phyloP scores from a whole-genome alignment of 768 basidiomycete species.

The Mycena kentingensis region DNA sequence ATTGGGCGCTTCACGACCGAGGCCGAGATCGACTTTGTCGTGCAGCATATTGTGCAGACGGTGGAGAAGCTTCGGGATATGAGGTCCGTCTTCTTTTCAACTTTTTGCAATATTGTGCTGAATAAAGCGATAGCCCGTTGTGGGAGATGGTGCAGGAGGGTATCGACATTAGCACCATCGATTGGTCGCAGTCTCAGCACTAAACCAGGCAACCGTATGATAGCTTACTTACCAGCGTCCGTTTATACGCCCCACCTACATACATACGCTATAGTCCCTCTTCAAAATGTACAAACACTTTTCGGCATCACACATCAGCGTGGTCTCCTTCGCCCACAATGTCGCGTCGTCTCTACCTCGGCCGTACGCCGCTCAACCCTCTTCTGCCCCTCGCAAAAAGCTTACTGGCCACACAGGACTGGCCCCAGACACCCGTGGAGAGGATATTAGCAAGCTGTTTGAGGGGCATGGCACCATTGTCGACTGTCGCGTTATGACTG shows the following conservation, averaged over 20 bases:
- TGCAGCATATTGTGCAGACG: slow-evolving; percentile 82
- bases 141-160: slow-evolving; percentile 99
- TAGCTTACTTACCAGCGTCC: too few species aligned
- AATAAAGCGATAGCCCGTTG: slow-evolving; percentile 60
- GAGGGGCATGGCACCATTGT: slow-evolving; percentile 86
- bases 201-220: too few species aligned
- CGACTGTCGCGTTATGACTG: slow-evolving; percentile 94
- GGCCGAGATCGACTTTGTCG: slow-evolving; percentile 93
- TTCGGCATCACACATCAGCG: slow-evolving; percentile 21
- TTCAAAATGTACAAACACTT: slow-evolving; percentile 19
- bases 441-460: slow-evolving; percentile 87
- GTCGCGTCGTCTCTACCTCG: slow-evolving; percentile 85
- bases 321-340: slow-evolving; percentile 52
- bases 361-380: slow-evolving; percentile 53
- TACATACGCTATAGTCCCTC: too few species aligned
- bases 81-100: slow-evolving; percentile 55
- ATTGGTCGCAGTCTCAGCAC: slow-evolving; percentile 89
- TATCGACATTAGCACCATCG: slow-evolving; percentile 91
- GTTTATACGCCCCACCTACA: too few species aligned
- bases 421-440: slow-evolving; percentile 79
- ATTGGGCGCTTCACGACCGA: slow-evolving; percentile 98
- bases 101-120: background rate
- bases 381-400: background rate
- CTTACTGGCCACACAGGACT: slow-evolving; percentile 53
- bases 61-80: slow-evolving; percentile 90